Evolutionary conservation across 2,329 filamentous ascomycete genomes (phyloP), one percentile per base, ranked within the genome.

Genomic region (Cladophialophora bantiana): DNA sequence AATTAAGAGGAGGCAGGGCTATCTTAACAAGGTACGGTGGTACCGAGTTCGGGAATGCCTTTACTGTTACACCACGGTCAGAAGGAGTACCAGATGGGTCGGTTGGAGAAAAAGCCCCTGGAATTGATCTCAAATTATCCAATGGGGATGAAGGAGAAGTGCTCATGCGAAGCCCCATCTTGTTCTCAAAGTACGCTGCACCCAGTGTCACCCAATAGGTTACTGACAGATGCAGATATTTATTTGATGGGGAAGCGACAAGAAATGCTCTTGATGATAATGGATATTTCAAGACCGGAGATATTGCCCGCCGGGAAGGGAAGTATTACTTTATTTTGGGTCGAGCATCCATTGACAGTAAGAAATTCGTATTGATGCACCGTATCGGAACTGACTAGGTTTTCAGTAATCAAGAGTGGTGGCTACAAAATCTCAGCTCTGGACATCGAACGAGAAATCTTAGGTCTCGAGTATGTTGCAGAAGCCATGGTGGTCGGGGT

Each of bases 401-500:
- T 53, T 18, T 4, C 38, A 68, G 65, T 69, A 13, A 42, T 69
- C 6, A 69, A 69, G 20, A 52, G 53, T 15, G 67, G 67, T 7
- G 67, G 82, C 0, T 83, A 83, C 70, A 84, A 84, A 73, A 81
- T 83, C 56, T 81, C 78, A 0, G 81, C 82, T 3, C 73, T 83
- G 1, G 82, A 84, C 38, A 80, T 84, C 55, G 82, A 84, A 72
- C 75, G 81, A 7, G 80, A 84, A 69, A 76, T 83, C 36, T 73
- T 83, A 12, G 75, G 75, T 1, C 71, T 83, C 54, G 76, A 76
- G 1, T 81, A 83, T 59, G 75, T 83, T 36, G 74, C 78, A 10
- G 82, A 84, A 73, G 81, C 78, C 9, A 81, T 82, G 77, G 79
- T 83, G 1, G 80, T 84, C 0, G 81, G 82, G 3, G 79, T 84